phyloP scores from a whole-genome alignment of 495 filamentous ascomycete species.

The Trichocladium antarcticum region DNA sequence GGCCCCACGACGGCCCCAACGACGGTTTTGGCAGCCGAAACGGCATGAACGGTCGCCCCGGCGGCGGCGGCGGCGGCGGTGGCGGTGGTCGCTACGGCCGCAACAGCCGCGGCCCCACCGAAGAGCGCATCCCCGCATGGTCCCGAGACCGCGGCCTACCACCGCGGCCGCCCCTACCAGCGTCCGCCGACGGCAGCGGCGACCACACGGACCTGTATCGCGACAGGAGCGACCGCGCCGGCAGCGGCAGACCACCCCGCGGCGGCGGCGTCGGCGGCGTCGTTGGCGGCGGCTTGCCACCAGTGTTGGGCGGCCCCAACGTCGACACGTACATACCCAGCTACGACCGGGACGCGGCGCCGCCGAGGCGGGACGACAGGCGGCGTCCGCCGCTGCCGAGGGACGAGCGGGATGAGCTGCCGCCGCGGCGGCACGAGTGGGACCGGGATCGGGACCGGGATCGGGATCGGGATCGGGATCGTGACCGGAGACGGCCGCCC shows the following conservation, averaged over 20 bases:
- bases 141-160: conserved; percentile 38
- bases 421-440: conserved; percentile 32
- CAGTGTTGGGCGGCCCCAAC: conserved; percentile 30
- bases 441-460: too few species aligned
- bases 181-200: conserved; percentile 20
- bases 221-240: conserved; percentile 21
- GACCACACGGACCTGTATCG: conserved; percentile 32
- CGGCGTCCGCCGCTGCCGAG: conserved; percentile 24
- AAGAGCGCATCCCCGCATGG: conserved; percentile 40
- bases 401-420: conserved; percentile 31
- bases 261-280: conserved; percentile 20
- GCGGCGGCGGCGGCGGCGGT: conserved; percentile 24
- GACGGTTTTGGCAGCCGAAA: conserved; percentile 34
- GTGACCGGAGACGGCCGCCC: conserved; percentile 18
- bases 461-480: too few species aligned
- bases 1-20: conserved; percentile 47
- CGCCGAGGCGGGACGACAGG: conserved; percentile 36
- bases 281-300: too few species aligned
- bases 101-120: conserved; percentile 25
- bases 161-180: conserved; percentile 31
- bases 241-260: conserved; percentile 23
- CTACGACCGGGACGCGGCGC: conserved; percentile 38
- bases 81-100: conserved; percentile 27
- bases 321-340: conserved; percentile 53
- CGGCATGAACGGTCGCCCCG: conserved; percentile 30